These are phyloP conservation scores for Xenosphaeropsis pyriputrescens DNA, from an alignment of 2,329 filamentous ascomycete genomes.

Conservation along the genomic window DNA sequence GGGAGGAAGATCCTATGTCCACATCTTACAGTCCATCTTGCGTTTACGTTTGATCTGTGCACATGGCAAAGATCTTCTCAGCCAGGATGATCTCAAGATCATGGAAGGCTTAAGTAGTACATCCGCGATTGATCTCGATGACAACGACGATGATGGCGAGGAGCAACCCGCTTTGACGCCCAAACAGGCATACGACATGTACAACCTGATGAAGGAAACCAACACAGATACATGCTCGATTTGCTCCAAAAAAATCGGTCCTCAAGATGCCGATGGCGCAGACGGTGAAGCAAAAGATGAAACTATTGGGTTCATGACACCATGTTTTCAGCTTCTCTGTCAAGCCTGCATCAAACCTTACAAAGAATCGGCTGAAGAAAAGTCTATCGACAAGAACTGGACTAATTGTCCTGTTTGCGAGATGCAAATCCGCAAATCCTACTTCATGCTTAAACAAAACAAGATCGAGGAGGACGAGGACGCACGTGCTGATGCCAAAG, in stretches of 20 bases:
- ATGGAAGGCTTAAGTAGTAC: conserved; percentile 71
- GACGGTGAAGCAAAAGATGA: conserved; percentile 43
- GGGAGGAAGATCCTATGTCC: conserved; percentile 79
- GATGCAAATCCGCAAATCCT: conserved; percentile 42
- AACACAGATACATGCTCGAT: conserved; percentile 59
- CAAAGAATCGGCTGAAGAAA: conserved; percentile 32
- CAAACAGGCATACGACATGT: conserved; percentile 71
- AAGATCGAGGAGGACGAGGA: conserved; percentile 16
- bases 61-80: conserved; percentile 83
- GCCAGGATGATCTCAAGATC: conserved; percentile 65
- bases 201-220: conserved; percentile 70
- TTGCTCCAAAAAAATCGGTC: conserved; percentile 52
- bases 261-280: conserved; percentile 37
- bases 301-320: conserved; percentile 64
- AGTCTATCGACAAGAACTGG: conserved; percentile 24
- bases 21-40: conserved; percentile 83
- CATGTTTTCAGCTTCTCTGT: conserved; percentile 80
- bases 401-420: conserved; percentile 54
- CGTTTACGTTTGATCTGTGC: conserved; percentile 83
- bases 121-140: conserved; percentile 80
- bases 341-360: conserved; percentile 52
- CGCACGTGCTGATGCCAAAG: conserved; percentile 11
- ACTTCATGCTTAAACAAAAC: conserved; percentile 48
- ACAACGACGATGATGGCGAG: conserved; percentile 54
- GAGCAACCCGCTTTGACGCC: conserved; percentile 42